phyloP scores from a whole-genome alignment of 2,329 filamentous ascomycete species.

The Diaporthe sp. region DNA sequence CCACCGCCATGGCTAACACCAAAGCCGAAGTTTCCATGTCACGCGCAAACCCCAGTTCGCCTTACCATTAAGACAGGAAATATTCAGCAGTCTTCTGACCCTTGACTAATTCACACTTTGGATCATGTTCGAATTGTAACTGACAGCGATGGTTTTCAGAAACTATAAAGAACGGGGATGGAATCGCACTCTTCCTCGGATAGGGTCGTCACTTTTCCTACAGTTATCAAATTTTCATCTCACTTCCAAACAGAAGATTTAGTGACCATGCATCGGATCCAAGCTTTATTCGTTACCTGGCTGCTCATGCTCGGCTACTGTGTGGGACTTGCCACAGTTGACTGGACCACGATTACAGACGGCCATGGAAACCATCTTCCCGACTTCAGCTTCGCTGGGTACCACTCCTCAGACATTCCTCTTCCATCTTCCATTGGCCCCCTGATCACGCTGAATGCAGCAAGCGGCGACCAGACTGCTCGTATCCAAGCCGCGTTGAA shows the following conservation, averaged over 20 bases:
- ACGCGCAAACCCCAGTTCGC: not conserved
- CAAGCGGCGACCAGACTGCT: not conserved
- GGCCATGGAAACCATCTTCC: not conserved
- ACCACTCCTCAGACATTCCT: not conserved
- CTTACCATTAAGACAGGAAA: not conserved
- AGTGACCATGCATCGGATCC: not conserved
- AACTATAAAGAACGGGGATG: not conserved
- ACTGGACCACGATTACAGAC: constrained; percentile 1
- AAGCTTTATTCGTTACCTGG: not conserved
- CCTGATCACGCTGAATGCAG: not conserved
- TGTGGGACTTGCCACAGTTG: not conserved
- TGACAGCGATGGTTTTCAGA: not conserved
- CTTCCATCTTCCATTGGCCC: not conserved
- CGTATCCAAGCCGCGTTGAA: not conserved
- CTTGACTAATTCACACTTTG: no score
- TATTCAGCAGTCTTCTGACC: not conserved
- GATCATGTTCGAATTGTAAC: not conserved
- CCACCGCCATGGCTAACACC: not conserved
- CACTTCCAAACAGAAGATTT: no score
- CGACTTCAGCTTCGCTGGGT: not conserved
- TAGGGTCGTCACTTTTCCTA: not conserved
- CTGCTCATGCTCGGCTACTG: not conserved
- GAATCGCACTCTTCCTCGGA: no score
- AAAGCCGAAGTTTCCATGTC: not conserved
- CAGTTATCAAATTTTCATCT: not conserved